A percentile compares a stretch with the other conserved stretches of the same genome.
Evolutionary conservation across 2,329 filamentous ascomycete genomes (phyloP).

Genomic region (Paramyrothecium roridum): DNA sequence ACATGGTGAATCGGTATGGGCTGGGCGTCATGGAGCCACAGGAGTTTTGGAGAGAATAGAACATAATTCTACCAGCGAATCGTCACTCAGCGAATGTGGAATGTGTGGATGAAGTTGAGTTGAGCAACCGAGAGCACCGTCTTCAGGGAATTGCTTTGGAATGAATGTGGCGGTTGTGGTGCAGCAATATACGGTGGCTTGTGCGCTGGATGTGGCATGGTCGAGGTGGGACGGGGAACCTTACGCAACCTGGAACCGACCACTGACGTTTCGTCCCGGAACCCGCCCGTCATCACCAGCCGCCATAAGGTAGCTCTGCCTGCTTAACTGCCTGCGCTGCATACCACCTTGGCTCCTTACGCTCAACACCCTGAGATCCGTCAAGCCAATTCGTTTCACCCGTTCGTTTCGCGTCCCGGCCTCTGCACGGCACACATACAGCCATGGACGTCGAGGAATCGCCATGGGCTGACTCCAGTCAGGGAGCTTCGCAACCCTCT

Average conservation of each 20-base stretch:
- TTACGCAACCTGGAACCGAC: constrained; percentile 4
- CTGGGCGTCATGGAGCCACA: no score
- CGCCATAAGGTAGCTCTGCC: background rate
- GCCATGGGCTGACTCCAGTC: constrained; percentile 49
- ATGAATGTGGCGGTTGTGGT: no score
- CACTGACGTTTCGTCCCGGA: constrained; percentile 1
- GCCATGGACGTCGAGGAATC: constrained; percentile 51
- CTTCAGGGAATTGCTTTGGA: no score
- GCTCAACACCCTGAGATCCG: constrained; percentile 2
- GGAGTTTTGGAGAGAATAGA: no score
- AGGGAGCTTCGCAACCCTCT: constrained; percentile 24
- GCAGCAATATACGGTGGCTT: background rate
- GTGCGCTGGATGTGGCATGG: no score
- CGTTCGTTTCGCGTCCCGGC: background rate
- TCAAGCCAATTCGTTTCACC: background rate
- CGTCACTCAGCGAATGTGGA: no score
- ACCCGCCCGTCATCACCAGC: background rate
- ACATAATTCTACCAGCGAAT: no score
- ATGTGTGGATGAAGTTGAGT: no score
- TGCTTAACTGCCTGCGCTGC: background rate
- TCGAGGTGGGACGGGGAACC: background rate
- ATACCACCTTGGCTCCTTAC: background rate
- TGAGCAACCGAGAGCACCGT: no score
- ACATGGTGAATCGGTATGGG: no score
- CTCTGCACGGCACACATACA: constrained; percentile 6